phyloP scores from a whole-genome alignment of 2,329 filamentous ascomycete species.

The Fusarium verticillioides region DNA sequence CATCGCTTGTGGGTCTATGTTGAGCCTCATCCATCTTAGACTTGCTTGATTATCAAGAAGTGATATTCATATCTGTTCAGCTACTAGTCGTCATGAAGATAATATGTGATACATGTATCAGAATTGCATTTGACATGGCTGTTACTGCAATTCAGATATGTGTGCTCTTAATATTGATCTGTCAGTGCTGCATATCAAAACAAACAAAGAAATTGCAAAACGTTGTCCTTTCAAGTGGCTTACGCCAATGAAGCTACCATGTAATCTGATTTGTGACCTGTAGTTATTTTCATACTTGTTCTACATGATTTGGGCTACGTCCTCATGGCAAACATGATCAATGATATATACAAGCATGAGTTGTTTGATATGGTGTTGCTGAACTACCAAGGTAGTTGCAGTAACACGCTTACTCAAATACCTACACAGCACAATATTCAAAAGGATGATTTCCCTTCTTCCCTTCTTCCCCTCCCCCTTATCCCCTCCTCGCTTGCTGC shows the following conservation, averaged over 20 bases:
- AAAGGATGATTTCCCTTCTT: neutral
- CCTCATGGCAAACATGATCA: neutral
- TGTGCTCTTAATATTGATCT: neutral
- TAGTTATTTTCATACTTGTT: neutral
- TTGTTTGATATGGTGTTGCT: neutral
- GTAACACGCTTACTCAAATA: neutral
- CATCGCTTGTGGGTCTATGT: neutral
- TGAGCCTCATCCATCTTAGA: conserved; percentile 22
- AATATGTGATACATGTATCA: too few species aligned
- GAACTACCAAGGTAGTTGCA: neutral
- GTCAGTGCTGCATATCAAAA: neutral
- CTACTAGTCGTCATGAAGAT: neutral
- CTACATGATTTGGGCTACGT: neutral
- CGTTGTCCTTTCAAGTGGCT: neutral
- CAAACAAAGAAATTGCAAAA: neutral
- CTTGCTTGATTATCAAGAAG: neutral
- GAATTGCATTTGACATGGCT: neutral
- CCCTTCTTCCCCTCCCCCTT: too few species aligned
- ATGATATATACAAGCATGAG: neutral
- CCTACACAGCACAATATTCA: neutral
- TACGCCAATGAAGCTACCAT: neutral
- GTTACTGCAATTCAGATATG: neutral
- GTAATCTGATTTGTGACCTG: too few species aligned
- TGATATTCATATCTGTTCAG: neutral
- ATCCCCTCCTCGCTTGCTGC: neutral